These are phyloP conservation scores for Leucoagaricus sp. DNA, from an alignment of 1,284 basidiomycete species.

Conservation along the genomic window DNA sequence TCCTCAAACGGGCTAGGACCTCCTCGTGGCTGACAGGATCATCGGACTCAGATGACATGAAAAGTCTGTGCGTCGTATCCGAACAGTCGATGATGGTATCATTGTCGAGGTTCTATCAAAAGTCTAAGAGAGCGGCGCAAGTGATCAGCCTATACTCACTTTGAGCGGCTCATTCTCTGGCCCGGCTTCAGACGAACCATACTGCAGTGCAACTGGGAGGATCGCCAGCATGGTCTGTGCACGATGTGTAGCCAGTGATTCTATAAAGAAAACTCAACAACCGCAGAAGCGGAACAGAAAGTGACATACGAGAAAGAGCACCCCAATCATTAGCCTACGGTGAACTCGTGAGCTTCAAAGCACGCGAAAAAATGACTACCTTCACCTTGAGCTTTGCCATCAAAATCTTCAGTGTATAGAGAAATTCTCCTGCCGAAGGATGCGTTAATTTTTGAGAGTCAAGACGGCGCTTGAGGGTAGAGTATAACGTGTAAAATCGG, in stretches of 20 bases:
- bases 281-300: neutral
- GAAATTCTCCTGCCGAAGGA: slow-evolving; percentile 50
- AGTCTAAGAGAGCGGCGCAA: neutral
- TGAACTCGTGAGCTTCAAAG: slow-evolving; percentile 1
- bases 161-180: slow-evolving; percentile 51
- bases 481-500: slow-evolving; percentile 57
- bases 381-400: slow-evolving; percentile 68
- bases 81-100: slow-evolving; percentile 36
- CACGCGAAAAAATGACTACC: neutral
- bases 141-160: slow-evolving; percentile 29
- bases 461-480: slow-evolving; percentile 43
- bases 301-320: slow-evolving; percentile 52
- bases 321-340: slow-evolving; percentile 65
- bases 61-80: slow-evolving; percentile 39
- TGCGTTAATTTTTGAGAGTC: slow-evolving; percentile 52
- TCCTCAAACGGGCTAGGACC: slow-evolving; percentile 31
- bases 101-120: slow-evolving; percentile 50
- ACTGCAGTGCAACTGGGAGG: slow-evolving; percentile 46
- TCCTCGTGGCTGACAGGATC: slow-evolving; percentile 29
- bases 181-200: slow-evolving; percentile 46
- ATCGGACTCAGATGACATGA: slow-evolving; percentile 26
- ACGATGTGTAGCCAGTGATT: slow-evolving; percentile 58
- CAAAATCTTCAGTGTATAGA: slow-evolving; percentile 58
- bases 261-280: slow-evolving; percentile 29
- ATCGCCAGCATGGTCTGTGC: slow-evolving; percentile 43